Conservation (phyloP, 495 filamentous ascomycete genomes). For the Penicillium flavigenum region DNA sequence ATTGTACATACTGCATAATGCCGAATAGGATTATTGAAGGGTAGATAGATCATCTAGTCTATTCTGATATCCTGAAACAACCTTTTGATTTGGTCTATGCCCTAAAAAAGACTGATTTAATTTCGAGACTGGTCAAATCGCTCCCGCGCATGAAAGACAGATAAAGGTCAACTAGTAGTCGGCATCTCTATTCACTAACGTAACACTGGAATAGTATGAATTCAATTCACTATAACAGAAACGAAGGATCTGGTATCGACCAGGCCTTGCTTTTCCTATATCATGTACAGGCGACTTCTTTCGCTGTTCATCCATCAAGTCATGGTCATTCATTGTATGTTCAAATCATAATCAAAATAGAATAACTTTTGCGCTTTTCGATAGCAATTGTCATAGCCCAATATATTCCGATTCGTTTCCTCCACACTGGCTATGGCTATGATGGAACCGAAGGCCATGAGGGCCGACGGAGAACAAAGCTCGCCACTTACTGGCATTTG, state of each 20-base stretch:
- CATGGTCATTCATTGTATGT: slow-evolving; percentile 38
- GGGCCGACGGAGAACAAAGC: slow-evolving; percentile 11
- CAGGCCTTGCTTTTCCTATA: slow-evolving; percentile 28
- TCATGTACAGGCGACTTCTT: slow-evolving; percentile 36
- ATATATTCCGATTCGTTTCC: slow-evolving; percentile 11
- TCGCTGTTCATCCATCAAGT: slow-evolving; percentile 30
- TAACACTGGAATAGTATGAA: slow-evolving; percentile 17
- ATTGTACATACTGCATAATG: slow-evolving; percentile 2
- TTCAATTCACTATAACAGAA: slow-evolving; percentile 27
- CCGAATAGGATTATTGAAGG: not conserved
- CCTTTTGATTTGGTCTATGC: not conserved
- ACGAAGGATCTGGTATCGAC: slow-evolving; percentile 24
- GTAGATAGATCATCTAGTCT: not conserved
- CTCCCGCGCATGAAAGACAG: not conserved
- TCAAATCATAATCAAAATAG: slow-evolving; percentile 28
- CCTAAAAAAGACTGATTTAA: not conserved
- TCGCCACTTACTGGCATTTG: slow-evolving; percentile 7
- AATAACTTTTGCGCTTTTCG: slow-evolving; percentile 26
- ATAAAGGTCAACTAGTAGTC: not conserved
- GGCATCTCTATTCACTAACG: not conserved
- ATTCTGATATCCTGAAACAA: not conserved
- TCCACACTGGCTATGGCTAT: slow-evolving; percentile 8
- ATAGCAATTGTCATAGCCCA: slow-evolving; percentile 23
- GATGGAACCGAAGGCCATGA: slow-evolving; percentile 6
- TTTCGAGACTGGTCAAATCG: not conserved